Evolutionary conservation across 1,139 yeast genomes (phyloP), one percentile per base, ranked within the genome.

Genomic region (Kodamaea ohmeri): DNA sequence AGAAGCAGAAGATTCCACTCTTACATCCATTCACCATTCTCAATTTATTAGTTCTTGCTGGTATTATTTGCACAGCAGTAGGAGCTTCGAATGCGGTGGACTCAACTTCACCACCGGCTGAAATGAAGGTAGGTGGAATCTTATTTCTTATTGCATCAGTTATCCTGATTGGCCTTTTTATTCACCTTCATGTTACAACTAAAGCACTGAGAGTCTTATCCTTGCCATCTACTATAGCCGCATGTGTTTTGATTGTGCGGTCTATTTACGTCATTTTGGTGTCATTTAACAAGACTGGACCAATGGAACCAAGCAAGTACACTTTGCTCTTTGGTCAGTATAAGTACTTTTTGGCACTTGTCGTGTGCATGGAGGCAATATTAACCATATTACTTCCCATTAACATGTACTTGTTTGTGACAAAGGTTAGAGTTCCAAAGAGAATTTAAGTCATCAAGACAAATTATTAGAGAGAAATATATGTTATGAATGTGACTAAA

Each of bases 321-420:
- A 36, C 47, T 11, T 39, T 55, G 26, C 22, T 54, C 18, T 48
- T 45, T 26, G 59, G 58, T n/a, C 46, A 53, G 32, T 54, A 47
- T 39, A 39, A 47, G 37, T 55, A 52, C 40, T 55, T 50, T 28
- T 43, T 54, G 7, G 53, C 52, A 32, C 25, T 54, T 42, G 55
- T 40, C 1, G 45, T 53, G 15, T 14, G 45, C 17, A 30, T 29
- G 25, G 52, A 48, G 36, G 45, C 38, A 2, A 5, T 47, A 7
- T 25, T 24, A 31, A 20, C 19, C 19, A 5, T 12, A 4, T 16
- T 27, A 12, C 20, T 27, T 15, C 12, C 12, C 11, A 14, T 27
- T 12, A 27, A 16, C 30, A 12, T 27, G 20, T 27, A 7, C 6
- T 21, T 31, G 18, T 31, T 31, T 11, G 26, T 31, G 18, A 14